A percentile compares a stretch with the other conserved stretches of the same genome.
Conservation (phyloP, 169 alveolate species). For the Plasmodium relictum region DNA sequence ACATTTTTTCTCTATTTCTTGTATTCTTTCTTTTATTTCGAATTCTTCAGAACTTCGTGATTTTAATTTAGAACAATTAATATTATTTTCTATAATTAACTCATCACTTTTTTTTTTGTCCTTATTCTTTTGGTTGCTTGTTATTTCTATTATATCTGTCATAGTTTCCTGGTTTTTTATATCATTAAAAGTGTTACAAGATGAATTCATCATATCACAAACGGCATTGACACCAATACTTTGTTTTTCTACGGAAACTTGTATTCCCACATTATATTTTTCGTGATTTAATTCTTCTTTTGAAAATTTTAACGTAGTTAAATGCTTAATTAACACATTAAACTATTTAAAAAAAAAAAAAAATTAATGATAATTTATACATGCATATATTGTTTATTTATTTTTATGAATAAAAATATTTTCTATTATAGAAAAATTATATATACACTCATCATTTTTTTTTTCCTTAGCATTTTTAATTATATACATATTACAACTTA, state of each 20-base stretch:
- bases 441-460: background rate
- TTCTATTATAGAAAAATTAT: background rate
- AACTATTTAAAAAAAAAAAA: constrained; percentile 6
- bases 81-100: background rate
- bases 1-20: constrained; percentile 14
- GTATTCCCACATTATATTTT: constrained; percentile 33
- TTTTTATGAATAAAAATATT: no score
- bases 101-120: constrained; percentile 9
- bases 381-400: background rate
- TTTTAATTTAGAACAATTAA: background rate
- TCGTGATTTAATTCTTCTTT: background rate
- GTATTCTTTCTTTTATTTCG: constrained; percentile 37
- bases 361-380: background rate
- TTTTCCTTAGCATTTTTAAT: no score
- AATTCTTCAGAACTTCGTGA: constrained; percentile 10
- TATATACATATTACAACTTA: background rate
- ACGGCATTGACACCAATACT: constrained; percentile 37
- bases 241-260: constrained; percentile 38
- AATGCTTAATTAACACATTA: constrained; percentile 57
- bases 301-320: constrained; percentile 25
- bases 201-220: constrained; percentile 50
- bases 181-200: constrained; percentile 30
- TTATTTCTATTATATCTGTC: background rate
- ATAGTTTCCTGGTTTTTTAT: constrained; percentile 21
- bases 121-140: background rate